phyloP scores from a whole-genome alignment of 768 basidiomycete genomes.

The Suillus subluteus region DNA sequence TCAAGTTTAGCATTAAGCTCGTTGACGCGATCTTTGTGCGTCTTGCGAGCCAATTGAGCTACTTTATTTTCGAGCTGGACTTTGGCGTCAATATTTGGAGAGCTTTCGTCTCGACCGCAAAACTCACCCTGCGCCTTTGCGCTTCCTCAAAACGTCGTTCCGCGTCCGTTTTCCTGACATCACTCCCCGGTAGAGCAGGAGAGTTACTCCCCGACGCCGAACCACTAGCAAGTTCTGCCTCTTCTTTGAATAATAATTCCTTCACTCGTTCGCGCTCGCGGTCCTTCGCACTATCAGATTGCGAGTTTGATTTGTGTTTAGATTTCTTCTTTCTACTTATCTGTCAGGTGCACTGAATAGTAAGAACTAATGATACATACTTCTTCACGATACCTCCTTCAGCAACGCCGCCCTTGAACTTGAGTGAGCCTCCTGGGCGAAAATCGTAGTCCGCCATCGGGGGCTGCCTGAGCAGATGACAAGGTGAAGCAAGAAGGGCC shows the following conservation, averaged over 20 bases:
- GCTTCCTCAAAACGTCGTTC: slow-evolving; percentile 87
- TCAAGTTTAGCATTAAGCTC: slow-evolving; percentile 90
- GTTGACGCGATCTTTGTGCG: slow-evolving; percentile 91
- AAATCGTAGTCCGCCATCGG: slow-evolving; percentile 88
- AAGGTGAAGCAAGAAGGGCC: slow-evolving; percentile 15
- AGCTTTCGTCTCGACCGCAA: not conserved
- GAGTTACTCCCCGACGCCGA: slow-evolving; percentile 64
- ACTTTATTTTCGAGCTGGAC: slow-evolving; percentile 73
- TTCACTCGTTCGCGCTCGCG: slow-evolving; percentile 49
- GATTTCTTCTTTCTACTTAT: slow-evolving; percentile 77
- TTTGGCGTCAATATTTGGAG: slow-evolving; percentile 16
- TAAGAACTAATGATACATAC: slow-evolving; percentile 44
- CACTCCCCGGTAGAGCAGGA: slow-evolving; percentile 53
- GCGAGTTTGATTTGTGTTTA: slow-evolving; percentile 67
- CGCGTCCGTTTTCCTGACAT: slow-evolving; percentile 78
- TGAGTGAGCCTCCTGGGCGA: slow-evolving; percentile 86
- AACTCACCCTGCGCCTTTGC: slow-evolving; percentile 77
- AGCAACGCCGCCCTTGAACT: slow-evolving; percentile 80
- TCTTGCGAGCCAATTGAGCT: slow-evolving; percentile 76
- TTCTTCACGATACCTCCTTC: slow-evolving; percentile 86
- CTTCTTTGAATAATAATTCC: slow-evolving; percentile 55
- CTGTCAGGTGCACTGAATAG: slow-evolving; percentile 14
- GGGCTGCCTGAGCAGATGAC: slow-evolving; percentile 21
- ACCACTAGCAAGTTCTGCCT: slow-evolving; percentile 41
- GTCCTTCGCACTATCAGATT: slow-evolving; percentile 48